These are phyloP conservation scores for Penicillium sp. DNA, from an alignment of 2,329 filamentous ascomycete genomes.

Conservation along the genomic window DNA sequence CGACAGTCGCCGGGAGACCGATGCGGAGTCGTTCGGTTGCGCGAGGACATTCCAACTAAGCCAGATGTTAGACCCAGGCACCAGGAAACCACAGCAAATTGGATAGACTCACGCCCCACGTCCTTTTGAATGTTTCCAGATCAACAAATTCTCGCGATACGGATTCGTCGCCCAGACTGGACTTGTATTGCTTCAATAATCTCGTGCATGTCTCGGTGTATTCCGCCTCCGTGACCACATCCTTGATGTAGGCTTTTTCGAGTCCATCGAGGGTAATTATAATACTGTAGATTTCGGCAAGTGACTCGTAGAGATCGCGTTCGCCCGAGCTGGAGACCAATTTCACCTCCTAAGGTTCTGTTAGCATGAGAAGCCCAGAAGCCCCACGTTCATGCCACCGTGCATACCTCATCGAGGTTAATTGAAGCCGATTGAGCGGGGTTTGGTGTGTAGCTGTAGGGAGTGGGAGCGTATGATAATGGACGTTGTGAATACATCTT, in stretches of 20 bases:
- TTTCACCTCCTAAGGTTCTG: conserved; percentile 79
- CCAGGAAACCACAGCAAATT: neutral
- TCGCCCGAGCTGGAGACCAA: conserved; percentile 84
- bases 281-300: conserved; percentile 97
- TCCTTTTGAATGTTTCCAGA: conserved; percentile 85
- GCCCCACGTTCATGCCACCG: conserved; percentile 24
- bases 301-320: conserved; percentile 90
- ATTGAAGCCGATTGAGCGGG: conserved; percentile 83
- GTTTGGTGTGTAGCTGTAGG: conserved; percentile 89
- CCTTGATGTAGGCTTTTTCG: conserved; percentile 95
- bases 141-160: conserved; percentile 89
- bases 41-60: conserved; percentile 87
- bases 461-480: conserved; percentile 85
- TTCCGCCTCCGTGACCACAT: conserved; percentile 87
- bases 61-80: conserved; percentile 12
- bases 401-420: conserved; percentile 82
- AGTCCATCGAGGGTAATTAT: conserved; percentile 94
- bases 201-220: conserved; percentile 97
- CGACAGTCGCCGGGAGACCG: conserved; percentile 85
- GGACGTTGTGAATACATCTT: conserved; percentile 57
- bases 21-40: conserved; percentile 92
- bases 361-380: conserved; percentile 22
- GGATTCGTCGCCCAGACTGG: conserved; percentile 85
- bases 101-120: conserved; percentile 77
- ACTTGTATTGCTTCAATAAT: conserved; percentile 94